A percentile compares a stretch with the other conserved stretches of the same genome.
phyloP scores from a whole-genome alignment of 2,329 filamentous ascomycete genomes.

The Trichoderma endophyticum region DNA sequence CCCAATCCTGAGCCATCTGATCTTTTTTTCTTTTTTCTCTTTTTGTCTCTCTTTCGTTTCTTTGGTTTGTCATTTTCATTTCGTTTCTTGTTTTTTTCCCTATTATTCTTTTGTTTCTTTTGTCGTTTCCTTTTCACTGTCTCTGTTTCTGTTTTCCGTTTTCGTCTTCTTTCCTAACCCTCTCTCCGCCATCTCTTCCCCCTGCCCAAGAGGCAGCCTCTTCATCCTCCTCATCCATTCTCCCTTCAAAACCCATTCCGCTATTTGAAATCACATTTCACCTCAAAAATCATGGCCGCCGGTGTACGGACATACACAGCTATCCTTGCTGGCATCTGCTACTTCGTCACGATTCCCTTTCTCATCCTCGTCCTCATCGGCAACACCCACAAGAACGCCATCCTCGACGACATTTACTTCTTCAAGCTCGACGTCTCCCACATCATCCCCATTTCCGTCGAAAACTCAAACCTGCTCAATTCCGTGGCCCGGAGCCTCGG shows the following conservation, averaged over 20 bases:
- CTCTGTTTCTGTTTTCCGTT: background rate
- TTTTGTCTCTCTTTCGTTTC: background rate
- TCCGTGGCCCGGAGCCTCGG: slow-evolving; percentile 82
- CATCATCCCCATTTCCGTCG: slow-evolving; percentile 70
- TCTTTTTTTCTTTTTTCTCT: background rate
- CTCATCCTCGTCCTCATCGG: slow-evolving; percentile 76
- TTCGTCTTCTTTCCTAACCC: background rate
- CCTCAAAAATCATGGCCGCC: slow-evolving; percentile 25
- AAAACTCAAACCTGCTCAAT: slow-evolving; percentile 75
- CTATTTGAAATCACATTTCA: background rate
- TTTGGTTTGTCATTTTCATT: background rate
- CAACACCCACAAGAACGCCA: slow-evolving; percentile 60
- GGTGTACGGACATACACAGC: slow-evolving; percentile 55
- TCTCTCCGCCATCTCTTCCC: background rate
- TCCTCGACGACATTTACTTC: slow-evolving; percentile 73
- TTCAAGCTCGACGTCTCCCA: slow-evolving; percentile 79
- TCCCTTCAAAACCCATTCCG: background rate
- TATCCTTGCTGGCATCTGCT: slow-evolving; percentile 63
- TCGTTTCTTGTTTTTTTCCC: slow-evolving; percentile 5
- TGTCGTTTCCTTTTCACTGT: background rate
- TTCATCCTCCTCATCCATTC: background rate
- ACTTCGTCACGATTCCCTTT: slow-evolving; percentile 73
- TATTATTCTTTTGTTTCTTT: background rate
- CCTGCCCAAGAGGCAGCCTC: background rate
- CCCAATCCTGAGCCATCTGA: background rate